These are phyloP conservation scores for Candida qinlingensis DNA, from an alignment of 805 yeast species.

Conservation along the genomic window DNA sequence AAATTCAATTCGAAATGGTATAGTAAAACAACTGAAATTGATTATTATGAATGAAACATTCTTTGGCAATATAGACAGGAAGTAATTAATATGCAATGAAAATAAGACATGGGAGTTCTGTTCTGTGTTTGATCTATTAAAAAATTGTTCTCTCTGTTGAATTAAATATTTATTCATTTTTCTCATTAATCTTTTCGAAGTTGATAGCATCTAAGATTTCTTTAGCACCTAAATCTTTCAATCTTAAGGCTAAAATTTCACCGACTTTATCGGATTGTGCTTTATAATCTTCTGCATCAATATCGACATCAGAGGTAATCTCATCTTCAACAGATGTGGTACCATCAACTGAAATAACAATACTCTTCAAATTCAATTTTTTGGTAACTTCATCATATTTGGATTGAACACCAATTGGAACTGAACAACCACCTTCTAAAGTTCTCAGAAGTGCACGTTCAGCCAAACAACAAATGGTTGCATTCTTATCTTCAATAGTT, in stretches of 20 bases:
- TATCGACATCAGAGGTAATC: slow-evolving; percentile 24
- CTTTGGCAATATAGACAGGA: background rate
- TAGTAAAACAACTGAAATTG: background rate
- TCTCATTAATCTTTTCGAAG: slow-evolving; percentile 49
- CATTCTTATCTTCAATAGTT: slow-evolving; percentile 57
- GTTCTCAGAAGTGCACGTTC: slow-evolving; percentile 84
- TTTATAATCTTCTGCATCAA: slow-evolving; percentile 30
- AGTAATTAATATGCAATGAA: background rate
- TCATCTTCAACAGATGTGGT: slow-evolving; percentile 56
- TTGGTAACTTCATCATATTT: slow-evolving; percentile 41
- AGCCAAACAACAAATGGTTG: slow-evolving; percentile 75
- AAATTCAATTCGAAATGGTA: background rate
- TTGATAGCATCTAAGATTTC: slow-evolving; percentile 75
- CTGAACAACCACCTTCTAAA: slow-evolving; percentile 96
- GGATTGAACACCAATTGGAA: slow-evolving; percentile 90
- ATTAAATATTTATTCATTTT: slow-evolving; percentile 21
- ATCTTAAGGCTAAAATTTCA: slow-evolving; percentile 53
- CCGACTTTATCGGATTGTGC: slow-evolving; percentile 72
- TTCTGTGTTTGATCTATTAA: too few relatives aligned
- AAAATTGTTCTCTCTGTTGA: background rate
- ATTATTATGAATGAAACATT: background rate
- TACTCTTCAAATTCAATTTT: slow-evolving; percentile 52
- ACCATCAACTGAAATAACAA: slow-evolving; percentile 86
- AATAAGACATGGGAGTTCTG: background rate
- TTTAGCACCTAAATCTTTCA: slow-evolving; percentile 77